Evolutionary conservation across 257 asterid species (phyloP), one percentile per base, ranked within the genome.

Genomic region (Plantago elongata): DNA sequence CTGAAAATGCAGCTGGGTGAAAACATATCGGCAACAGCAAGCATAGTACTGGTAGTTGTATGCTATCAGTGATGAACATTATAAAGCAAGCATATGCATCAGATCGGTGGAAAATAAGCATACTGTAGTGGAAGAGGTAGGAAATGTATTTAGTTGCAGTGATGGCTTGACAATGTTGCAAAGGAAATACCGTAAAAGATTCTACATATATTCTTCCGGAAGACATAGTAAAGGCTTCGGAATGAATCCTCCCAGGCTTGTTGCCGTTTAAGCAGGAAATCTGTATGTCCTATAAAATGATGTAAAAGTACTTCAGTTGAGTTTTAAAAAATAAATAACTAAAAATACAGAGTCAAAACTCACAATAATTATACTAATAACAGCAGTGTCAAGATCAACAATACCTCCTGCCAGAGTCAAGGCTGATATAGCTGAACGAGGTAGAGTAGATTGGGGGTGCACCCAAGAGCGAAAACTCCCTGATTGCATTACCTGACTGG

Each of bases 231-330:
- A 58, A 89, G 89, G 80, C 91, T 83, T 67, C 92, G 84, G 75
- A 93, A 80, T 15, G 99, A 82, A 63, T 93, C 95, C 72, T 89
- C 91, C 97, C 99, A 93, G 22, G 86, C 79, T 66, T 78, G 81
- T 42, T 78, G 95, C 48, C 99, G 85, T 75, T 81, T 78, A 71
- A 81, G 79, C 64, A 89, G 79, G 78, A 93, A 93, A 69, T 83
- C 88, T 57, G 57, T 68, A 79, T 80, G 87, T 65, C 91, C 96
- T 83, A 45, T 15, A 77, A 61, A 18, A 60, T 49, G 13, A 60
- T 44, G 61, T 61, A 51, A 45, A 65, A 74, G n/a, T 17, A 40
- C 55, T 6, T 11, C 8, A 56, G 18, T 57, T 34, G 14, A 63
- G 13, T 49, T 34, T 5, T 22, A 12, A 62, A 49, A 48, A 51